phyloP scores from a whole-genome alignment of 257 asterid species.

The Solanum tarijense region DNA sequence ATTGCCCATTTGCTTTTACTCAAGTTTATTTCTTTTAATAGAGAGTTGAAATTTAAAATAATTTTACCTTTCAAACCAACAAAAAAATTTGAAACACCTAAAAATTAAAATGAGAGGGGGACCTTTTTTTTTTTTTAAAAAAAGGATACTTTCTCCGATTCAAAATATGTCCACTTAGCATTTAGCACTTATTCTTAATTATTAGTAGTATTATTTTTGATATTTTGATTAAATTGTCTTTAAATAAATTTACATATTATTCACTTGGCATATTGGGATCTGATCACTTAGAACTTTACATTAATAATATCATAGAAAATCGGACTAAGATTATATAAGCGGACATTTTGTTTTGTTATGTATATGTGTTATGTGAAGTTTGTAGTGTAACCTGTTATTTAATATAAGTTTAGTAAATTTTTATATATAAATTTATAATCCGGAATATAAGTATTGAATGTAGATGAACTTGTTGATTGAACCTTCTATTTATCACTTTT shows the following conservation, averaged over 20 bases:
- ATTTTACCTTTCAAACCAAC: no score
- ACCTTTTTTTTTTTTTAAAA: no score
- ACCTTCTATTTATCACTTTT: not conserved
- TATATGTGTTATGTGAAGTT: not conserved
- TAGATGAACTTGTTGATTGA: not conserved
- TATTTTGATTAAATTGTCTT: not conserved
- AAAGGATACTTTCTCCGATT: no score
- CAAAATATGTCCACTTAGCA: not conserved
- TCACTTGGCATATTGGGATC: no score
- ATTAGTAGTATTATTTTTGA: no score
- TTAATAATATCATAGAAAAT: no score
- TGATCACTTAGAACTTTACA: no score
- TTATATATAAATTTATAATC: not conserved
- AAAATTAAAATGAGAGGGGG: not conserved
- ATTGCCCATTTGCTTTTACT: no score
- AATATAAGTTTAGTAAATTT: not conserved
- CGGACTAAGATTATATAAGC: not conserved
- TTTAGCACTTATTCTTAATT: not conserved
- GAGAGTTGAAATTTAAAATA: no score
- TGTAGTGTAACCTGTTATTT: not conserved
- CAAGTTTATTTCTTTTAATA: no score
- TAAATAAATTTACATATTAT: not conserved
- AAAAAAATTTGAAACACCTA: no score
- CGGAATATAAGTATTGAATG: not conserved
- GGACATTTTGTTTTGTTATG: no score